Evolutionary conservation across 306 rosid genomes (phyloP).

Genomic region (Dryas alaskensis): DNA sequence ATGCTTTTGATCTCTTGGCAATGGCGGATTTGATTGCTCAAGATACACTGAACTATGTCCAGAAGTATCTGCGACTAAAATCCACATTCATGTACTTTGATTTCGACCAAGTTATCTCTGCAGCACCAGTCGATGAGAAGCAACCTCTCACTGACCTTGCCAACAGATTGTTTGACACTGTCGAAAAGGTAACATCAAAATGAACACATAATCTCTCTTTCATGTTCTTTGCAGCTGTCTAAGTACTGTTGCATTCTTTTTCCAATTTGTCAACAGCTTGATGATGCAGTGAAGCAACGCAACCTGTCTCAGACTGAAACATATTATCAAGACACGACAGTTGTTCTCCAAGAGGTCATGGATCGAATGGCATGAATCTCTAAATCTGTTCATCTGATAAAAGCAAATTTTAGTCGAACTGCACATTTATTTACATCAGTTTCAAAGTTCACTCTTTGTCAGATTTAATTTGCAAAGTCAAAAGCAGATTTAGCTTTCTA

Average conservation of each 20-base stretch:
- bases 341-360: conserved; percentile 79
- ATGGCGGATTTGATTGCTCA: conserved; percentile 74
- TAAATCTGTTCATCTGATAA: conserved; percentile 11
- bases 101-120: conserved; percentile 79
- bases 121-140: conserved; percentile 54
- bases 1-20: conserved; percentile 79
- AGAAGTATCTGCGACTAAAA: conserved; percentile 72
- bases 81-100: conserved; percentile 83
- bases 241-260: background rate
- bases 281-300: conserved; percentile 65
- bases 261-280: conserved; percentile 52
- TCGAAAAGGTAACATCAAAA: conserved; percentile 58
- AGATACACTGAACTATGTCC: conserved; percentile 76
- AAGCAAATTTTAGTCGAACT: background rate
- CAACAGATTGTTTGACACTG: conserved; percentile 71
- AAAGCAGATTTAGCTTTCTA: background rate
- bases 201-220: background rate
- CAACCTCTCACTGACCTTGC: conserved; percentile 72
- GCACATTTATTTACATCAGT: background rate
- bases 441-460: conserved; percentile 5
- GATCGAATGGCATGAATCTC: conserved; percentile 50
- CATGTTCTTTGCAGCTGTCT: background rate
- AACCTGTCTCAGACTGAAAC: conserved; percentile 41
- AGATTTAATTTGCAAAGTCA: background rate
- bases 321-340: conserved; percentile 59